Base-by-base conservation (phyloP, 768 basidiomycete species). In the Panaeolus papilionaceus region DNA sequence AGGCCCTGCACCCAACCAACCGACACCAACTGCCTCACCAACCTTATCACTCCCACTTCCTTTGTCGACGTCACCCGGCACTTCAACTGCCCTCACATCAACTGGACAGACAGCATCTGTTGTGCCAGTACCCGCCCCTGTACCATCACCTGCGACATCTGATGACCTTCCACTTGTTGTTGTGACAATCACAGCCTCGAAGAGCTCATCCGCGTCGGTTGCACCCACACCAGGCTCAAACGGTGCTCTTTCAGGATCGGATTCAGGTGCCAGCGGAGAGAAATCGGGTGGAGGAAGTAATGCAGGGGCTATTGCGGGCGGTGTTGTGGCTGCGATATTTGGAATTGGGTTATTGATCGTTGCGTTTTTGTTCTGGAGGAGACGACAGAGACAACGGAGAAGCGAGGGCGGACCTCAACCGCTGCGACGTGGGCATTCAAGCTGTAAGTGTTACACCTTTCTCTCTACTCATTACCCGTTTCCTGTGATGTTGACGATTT, bases 341-440 rank as follows among this genome's bases (percentile, higher is more conserved):
- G 54, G 12, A 3, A 33, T 58, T 12, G 54, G 26, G 11, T 11
- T 58, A 2, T 18, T 58, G 8, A 37, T 58, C 7, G 26, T 37
- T 58, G 54, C 26, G 28, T 33, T 58, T 58, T 14, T 58, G 54
- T 58, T 12, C 33, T 58, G 54, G 54, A 58, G 28, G 20, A 28
- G 54, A 37, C 26, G 28, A 58, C 54, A 37, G 54, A 58, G 54
- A 28, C 10, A 23, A 16, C 54, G 18, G 28, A 58, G 54, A 23
- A 18, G 28, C 1, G 28, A 37, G 26, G 54, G 54, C 0, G 54
- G 54, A 33, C 26, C 54, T 14, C 54, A 58, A 12, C 54, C 54
- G 26, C 23, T 51, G 54, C 26, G 14, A 28, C 26, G 54, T 4
- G 49, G 49, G 37, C 54, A 58, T 58, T 58, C 54, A n/a, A 58